A percentile compares a stretch with the other conserved stretches of the same genome.
These are phyloP conservation scores for Nitzschia inconspicua DNA, from an alignment of 108 stramenopile genomes.

Conservation along the genomic window DNA sequence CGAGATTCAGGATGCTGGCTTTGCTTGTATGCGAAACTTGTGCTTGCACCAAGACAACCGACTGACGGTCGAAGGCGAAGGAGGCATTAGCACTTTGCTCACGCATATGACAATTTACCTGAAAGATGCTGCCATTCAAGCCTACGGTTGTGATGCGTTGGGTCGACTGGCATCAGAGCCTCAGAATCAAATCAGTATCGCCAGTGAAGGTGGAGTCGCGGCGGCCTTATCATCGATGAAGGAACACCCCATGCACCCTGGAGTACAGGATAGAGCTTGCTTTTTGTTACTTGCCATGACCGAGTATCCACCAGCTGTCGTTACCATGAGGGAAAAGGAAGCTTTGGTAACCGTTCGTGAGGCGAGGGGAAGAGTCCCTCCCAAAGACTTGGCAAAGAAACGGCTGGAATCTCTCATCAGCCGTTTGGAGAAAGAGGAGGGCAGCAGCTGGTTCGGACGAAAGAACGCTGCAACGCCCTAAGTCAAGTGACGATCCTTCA, in stretches of 20 bases:
- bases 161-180: constrained; percentile 16
- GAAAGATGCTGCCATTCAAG: constrained; percentile 18
- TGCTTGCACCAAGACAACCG: constrained; percentile 33
- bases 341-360: background rate
- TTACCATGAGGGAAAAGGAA: constrained; percentile 6
- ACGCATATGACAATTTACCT: constrained; percentile 8
- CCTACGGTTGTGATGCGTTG: constrained; percentile 17
- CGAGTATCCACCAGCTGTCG: background rate
- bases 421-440: constrained; percentile 11
- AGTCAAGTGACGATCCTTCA: too few relatives aligned
- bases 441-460: constrained; percentile 1
- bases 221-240: constrained; percentile 12
- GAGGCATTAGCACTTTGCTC: constrained; percentile 10
- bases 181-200: background rate
- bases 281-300: constrained; percentile 17
- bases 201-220: constrained; percentile 1
- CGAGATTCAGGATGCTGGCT: constrained; percentile 27
- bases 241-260: constrained; percentile 16
- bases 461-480: too few relatives aligned
- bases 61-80: constrained; percentile 14
- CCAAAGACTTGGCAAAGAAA: constrained; percentile 11
- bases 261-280: constrained; percentile 24
- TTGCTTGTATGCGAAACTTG: constrained; percentile 32
- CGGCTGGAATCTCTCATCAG: constrained; percentile 3
- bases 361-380: constrained; percentile 8